Base-by-base conservation (phyloP, 345 rosid genomes). In the Boechera stricta region DNA sequence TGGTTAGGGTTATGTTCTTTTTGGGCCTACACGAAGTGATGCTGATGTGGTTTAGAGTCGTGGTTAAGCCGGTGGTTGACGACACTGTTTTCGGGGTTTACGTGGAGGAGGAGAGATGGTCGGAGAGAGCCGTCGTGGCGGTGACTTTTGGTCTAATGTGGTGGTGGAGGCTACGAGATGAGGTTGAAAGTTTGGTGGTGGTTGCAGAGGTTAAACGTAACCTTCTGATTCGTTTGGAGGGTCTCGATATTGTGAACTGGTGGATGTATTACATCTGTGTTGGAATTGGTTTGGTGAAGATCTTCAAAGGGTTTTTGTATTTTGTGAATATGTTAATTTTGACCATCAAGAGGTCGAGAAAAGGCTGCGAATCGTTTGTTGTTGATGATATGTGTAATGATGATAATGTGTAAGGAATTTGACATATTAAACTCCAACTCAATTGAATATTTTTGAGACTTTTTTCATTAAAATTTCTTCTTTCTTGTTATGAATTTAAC, bases 161-260 rank as follows among this genome's bases (percentile, higher is more conserved):
- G 97, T 88, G 94, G 92, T 85, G 92, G 97, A 88, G 84, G 74
- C 41, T 91, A 84, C 79, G 92, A 74, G 87, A 87, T 18, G 97
- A 89, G 36, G 86, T 88, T 9, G 97, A 88, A 71, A 77, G 84
- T 7, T 48, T 91, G 84, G 91, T 73, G 39, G 58, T 78, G 9
- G 84, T 77, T 42, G 84, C 80, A 1, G 90, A 82, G 77, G 80
- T 74, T n/a, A 90, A 83, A 64, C 80, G 52, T 15, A 82, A 84
- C 64, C 51, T 76, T 76, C 28, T 32, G 64, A 63, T 85, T 79
- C 64, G 52, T 18, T 26, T 87, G 4, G 82, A 77, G 4, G 56
- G 73, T 66, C 64, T 56, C 6, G 91, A 88, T 41, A 71, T 84
- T 64, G 11, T 88, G 21, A 84, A 89, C 39, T 88, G 89, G 93